Evolutionary conservation across 2,329 filamentous ascomycete genomes (phyloP), one percentile per base, ranked within the genome.

Genomic region (Pseudogymnoascus sp.): DNA sequence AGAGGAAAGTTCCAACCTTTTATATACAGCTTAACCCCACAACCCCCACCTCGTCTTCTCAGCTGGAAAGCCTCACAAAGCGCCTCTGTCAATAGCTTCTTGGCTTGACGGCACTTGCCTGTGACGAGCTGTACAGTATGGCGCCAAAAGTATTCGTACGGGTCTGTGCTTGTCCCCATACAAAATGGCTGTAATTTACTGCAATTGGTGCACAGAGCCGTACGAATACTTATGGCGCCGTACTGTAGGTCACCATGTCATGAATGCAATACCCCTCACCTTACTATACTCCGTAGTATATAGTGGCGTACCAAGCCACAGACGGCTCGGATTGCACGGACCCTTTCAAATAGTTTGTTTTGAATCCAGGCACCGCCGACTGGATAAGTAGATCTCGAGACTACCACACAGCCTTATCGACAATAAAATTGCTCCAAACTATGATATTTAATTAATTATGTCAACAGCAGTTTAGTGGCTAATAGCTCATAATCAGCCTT

Each of bases 281-380:
- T 55, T 55, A 19, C 49, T 19, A 19, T 19, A 19, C 19, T 19
- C 19, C 25, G 19, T 6, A 19, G 8, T 12, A 55, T 55, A 55
- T 55, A 8, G 49, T 25, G n/a, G 25, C 5, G 49, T 33, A 33
- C 49, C 7, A 55, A 33, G 49, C 49, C 49, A 55, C 49, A 55
- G n/a, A 19, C 25, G 49, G 49, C 49, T 55, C 16, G 28, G 8
- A 6, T 22, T 33, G 19, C 19, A 55, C 45, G 30, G 33, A 55
- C 49, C 19, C 19, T 55, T 55, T 12, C 19, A 55, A 19, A 14
- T 25, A 28, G 49, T 55, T 28, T 16, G 49, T 55, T 25, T 28
- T 19, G 19, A 55, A 55, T 55, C 49, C n/a, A 55, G 49, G 49
- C 49, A 55, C 49, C 49, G n/a, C 49, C 49, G n/a, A 33, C 49